These are phyloP conservation scores for Bipolaris victoriae DNA, from an alignment of 2,329 filamentous ascomycete genomes.

Conservation along the genomic window DNA sequence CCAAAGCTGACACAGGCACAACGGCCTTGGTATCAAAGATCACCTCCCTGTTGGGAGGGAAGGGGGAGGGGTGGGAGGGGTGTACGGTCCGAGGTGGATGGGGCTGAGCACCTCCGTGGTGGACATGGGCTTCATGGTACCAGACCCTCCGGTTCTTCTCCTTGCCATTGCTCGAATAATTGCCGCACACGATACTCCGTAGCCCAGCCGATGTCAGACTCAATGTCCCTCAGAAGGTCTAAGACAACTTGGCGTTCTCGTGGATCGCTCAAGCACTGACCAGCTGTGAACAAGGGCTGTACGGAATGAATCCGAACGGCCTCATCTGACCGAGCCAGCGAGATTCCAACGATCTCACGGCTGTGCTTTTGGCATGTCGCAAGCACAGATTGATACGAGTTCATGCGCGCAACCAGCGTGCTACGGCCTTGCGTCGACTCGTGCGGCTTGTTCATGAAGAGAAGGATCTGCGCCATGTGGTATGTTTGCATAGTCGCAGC, in stretches of 20 bases:
- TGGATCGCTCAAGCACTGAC: slow-evolving; percentile 63
- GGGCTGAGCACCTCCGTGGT: slow-evolving; percentile 2
- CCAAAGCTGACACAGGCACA: slow-evolving; percentile 4
- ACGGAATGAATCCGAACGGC: slow-evolving; percentile 64
- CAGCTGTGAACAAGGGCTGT: slow-evolving; percentile 67
- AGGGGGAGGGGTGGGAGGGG: not conserved
- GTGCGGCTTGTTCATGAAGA: slow-evolving; percentile 65
- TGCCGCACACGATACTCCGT: slow-evolving; percentile 66
- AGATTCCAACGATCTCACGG: slow-evolving; percentile 67
- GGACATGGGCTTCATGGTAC: slow-evolving; percentile 22
- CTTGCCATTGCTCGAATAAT: slow-evolving; percentile 57
- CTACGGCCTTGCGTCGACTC: slow-evolving; percentile 60
- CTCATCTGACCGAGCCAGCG: slow-evolving; percentile 61
- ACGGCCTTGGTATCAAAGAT: slow-evolving; percentile 7
- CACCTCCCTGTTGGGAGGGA: not conserved
- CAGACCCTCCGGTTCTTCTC: slow-evolving; percentile 36
- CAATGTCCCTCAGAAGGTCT: slow-evolving; percentile 62
- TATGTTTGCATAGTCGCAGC: slow-evolving; percentile 70
- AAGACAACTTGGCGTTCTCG: slow-evolving; percentile 63
- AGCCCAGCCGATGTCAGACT: slow-evolving; percentile 68
- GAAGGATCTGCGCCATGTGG: slow-evolving; percentile 67
- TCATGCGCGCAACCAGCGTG: slow-evolving; percentile 61
- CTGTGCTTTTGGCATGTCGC: slow-evolving; percentile 63
- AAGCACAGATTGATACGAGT: slow-evolving; percentile 63
- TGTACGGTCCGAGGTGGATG: not conserved